These are phyloP conservation scores for Purshia tridentata DNA, from an alignment of 306 rosid genomes.

Conservation along the genomic window DNA sequence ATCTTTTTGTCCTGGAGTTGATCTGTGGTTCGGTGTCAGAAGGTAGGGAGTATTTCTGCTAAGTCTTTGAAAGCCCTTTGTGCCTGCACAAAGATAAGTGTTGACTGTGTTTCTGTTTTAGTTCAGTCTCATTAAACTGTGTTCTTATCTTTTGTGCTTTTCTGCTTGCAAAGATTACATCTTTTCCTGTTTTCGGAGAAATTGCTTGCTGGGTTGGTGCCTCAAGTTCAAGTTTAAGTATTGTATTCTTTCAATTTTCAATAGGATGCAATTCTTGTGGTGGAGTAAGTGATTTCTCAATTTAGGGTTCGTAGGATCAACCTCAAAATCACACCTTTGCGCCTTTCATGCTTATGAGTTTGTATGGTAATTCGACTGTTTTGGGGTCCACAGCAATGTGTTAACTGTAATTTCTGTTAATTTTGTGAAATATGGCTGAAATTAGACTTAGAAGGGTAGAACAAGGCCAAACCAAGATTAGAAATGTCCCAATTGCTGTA, in stretches of 20 bases:
- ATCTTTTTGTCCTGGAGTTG: constrained; percentile 26
- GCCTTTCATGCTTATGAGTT: constrained; percentile 24
- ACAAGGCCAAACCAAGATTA: constrained; percentile 75
- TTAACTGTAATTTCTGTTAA: constrained; percentile 33
- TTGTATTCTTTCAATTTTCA: constrained; percentile 10
- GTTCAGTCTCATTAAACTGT: neutral
- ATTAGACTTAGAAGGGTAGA: constrained; percentile 57
- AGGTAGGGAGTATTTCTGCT: neutral
- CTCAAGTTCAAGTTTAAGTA: neutral
- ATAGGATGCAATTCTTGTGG: constrained; percentile 18
- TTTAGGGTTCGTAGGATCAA: constrained; percentile 34
- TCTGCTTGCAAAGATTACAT: constrained; percentile 27
- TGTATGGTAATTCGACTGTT: constrained; percentile 12
- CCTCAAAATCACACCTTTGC: constrained; percentile 29
- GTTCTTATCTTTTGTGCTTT: constrained; percentile 25
- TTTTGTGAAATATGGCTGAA: constrained; percentile 63
- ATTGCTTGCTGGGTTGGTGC: constrained; percentile 9
- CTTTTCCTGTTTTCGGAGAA: constrained; percentile 24
- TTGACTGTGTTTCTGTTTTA: neutral
- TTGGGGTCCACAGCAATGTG: constrained; percentile 29
- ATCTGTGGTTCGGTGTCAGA: constrained; percentile 24
- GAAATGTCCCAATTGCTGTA: constrained; percentile 87
- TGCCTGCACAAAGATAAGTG: constrained; percentile 9
- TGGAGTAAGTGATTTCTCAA: constrained; percentile 24
- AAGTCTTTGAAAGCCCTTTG: constrained; percentile 28